These are phyloP conservation scores for Gracilaria gracilis DNA, from an alignment of 23 red algal genomes.

Conservation along the genomic window DNA sequence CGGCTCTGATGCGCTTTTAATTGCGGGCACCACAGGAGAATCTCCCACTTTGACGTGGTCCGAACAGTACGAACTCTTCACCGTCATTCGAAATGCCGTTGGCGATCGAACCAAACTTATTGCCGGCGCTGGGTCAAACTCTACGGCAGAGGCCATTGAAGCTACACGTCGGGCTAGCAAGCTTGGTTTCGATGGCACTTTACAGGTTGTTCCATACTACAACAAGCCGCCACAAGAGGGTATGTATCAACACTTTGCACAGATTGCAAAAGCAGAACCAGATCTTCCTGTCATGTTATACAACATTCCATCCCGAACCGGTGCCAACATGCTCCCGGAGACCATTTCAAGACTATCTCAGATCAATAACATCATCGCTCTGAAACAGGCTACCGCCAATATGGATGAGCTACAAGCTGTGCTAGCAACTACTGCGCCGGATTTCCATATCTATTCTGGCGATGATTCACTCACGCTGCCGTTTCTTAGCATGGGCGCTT, in stretches of 20 bases:
- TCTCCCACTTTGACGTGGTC: conserved; percentile 95
- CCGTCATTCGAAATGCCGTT: conserved; percentile 82
- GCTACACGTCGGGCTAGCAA: conserved; percentile 87
- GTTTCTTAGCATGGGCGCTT: conserved; percentile 86
- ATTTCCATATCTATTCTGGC: conserved; percentile 92
- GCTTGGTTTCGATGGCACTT: conserved; percentile 90
- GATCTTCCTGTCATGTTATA: conserved; percentile 99
- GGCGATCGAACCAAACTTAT: conserved; percentile 82
- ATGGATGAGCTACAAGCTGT: conserved; percentile 87
- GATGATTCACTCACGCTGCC: conserved; percentile 95
- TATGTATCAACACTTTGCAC: conserved; percentile 92
- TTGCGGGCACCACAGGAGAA: conserved; percentile 97
- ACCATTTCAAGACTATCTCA: conserved; percentile 77
- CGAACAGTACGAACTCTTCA: conserved; percentile 99
- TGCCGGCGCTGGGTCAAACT: conserved; percentile 96
- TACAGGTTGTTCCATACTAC: conserved; percentile 99
- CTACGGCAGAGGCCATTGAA: conserved; percentile 95
- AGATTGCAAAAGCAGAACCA: conserved; percentile 85
- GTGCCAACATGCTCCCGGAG: conserved; percentile 89
- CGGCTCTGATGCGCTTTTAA: conserved; percentile 92
- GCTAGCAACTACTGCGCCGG: conserved; percentile 65
- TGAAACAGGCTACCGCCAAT: conserved; percentile 92
- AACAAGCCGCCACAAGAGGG: conserved; percentile 99
- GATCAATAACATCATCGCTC: conserved; percentile 85
- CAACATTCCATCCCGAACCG: conserved; percentile 94